These are phyloP conservation scores for Leccinum subatratum DNA, from an alignment of 1,284 basidiomycete species.

Conservation along the genomic window DNA sequence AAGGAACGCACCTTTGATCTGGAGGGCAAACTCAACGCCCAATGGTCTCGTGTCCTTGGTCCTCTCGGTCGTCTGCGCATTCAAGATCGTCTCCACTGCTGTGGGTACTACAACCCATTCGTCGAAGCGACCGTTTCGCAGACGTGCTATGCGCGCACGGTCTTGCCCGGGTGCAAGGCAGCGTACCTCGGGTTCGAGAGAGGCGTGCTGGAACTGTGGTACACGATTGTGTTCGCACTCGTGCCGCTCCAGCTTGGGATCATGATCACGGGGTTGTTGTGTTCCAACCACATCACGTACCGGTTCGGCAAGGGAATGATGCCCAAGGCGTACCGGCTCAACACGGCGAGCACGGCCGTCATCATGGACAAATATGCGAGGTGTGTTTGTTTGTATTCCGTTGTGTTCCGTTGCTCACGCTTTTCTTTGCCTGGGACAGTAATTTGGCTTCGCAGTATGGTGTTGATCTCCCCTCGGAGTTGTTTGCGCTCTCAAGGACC, in stretches of 20 bases:
- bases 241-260: neutral
- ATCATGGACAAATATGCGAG: slow-evolving; percentile 49
- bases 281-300: slow-evolving; percentile 52
- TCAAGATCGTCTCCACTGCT: slow-evolving; percentile 46
- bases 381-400: slow-evolving; percentile 23
- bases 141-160: slow-evolving; percentile 46
- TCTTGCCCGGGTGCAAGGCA: slow-evolving; percentile 46
- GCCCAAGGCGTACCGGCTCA: slow-evolving; percentile 43
- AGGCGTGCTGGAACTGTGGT: neutral
- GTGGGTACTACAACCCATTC: slow-evolving; percentile 48
- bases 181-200: slow-evolving; percentile 32
- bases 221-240: neutral
- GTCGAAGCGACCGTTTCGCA: slow-evolving; percentile 45
- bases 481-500: neutral
- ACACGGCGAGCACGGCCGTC: slow-evolving; percentile 43
- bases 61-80: slow-evolving; percentile 40
- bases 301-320: slow-evolving; percentile 51
- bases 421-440: neutral
- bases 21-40: slow-evolving; percentile 48
- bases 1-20: slow-evolving; percentile 47
- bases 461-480: neutral
- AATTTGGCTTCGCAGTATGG: neutral
- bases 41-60: slow-evolving; percentile 36
- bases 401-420: neutral
- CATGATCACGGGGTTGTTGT: slow-evolving; percentile 40